Percentiles rank a stretch among this genome's conserved stretches.
phyloP scores from a whole-genome alignment of 257 asterid genomes.

The Misopates orontium region DNA sequence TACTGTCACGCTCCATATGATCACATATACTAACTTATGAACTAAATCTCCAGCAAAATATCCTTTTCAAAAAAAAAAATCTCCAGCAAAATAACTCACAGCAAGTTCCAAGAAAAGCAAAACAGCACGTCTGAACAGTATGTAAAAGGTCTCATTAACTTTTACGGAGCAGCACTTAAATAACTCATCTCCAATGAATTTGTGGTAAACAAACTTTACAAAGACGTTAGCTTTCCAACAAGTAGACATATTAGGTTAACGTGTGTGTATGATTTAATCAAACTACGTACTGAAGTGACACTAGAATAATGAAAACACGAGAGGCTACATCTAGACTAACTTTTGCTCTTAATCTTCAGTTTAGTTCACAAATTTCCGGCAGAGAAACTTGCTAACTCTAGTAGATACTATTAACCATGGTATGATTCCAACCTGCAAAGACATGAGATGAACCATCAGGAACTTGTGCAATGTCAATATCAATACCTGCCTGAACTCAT shows the following conservation, averaged over 20 bases:
- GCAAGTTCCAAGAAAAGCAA: no score
- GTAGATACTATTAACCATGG: constrained; percentile 84
- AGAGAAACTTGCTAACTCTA: constrained; percentile 70
- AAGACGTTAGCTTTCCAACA: background rate
- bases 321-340: constrained; percentile 17
- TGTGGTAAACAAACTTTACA: constrained; percentile 5
- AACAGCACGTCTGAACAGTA: no score
- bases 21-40: no score
- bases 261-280: background rate
- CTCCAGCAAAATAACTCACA: background rate
- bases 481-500: background rate
- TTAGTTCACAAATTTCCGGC: constrained; percentile 59
- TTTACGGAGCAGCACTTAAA: background rate
- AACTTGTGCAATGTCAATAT: background rate
- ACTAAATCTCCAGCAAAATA: no score
- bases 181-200: constrained; percentile 1
- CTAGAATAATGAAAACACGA: constrained; percentile 1
- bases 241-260: background rate
- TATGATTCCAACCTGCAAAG: constrained; percentile 83
- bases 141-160: background rate
- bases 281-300: background rate
- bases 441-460: constrained; percentile 20
- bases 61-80: background rate
- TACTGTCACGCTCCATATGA: no score
- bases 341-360: constrained; percentile 4